Conservation (phyloP, 208 protist genomes). For the Crithidia mellificae region DNA sequence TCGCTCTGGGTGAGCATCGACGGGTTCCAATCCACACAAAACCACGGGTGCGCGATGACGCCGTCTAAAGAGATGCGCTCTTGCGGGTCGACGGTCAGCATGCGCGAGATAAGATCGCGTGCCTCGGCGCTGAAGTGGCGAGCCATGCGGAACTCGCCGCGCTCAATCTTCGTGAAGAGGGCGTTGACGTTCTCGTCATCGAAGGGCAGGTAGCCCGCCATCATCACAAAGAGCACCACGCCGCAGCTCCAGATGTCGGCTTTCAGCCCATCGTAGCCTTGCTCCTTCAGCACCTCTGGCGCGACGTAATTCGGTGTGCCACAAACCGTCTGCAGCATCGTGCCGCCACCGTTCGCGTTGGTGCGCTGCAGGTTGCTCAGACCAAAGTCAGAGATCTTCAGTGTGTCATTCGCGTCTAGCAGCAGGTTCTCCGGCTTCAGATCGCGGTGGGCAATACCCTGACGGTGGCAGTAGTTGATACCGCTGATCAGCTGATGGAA, state of each 20-base stretch:
- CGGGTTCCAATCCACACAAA: slow-evolving; percentile 70
- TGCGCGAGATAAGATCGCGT: slow-evolving; percentile 69
- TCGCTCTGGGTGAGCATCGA: slow-evolving; percentile 31
- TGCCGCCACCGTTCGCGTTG: slow-evolving; percentile 42
- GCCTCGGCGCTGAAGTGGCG: slow-evolving; percentile 68
- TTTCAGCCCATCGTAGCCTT: slow-evolving; percentile 89
- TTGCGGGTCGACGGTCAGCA: slow-evolving; percentile 81
- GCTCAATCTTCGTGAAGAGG: slow-evolving; percentile 92
- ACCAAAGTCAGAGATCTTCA: slow-evolving; percentile 94
- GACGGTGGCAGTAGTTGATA: slow-evolving; percentile 90
- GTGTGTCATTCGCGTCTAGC: slow-evolving; percentile 66
- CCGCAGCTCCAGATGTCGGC: slow-evolving; percentile 97
- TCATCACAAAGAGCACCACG: slow-evolving; percentile 94
- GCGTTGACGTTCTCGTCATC: slow-evolving; percentile 88
- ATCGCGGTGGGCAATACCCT: slow-evolving; percentile 89
- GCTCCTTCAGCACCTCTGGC: slow-evolving; percentile 91
- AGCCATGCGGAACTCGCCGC: slow-evolving; percentile 83
- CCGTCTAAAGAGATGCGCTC: slow-evolving; percentile 84
- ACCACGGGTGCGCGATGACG: slow-evolving; percentile 89
- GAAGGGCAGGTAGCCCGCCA: slow-evolving; percentile 92
- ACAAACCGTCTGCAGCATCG: slow-evolving; percentile 87
- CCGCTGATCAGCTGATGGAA: slow-evolving; percentile 95
- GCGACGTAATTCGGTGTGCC: slow-evolving; percentile 92
- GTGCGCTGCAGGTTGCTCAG: slow-evolving; percentile 77
- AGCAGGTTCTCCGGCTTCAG: slow-evolving; percentile 93